Evolutionary conservation across 2,329 filamentous ascomycete genomes (phyloP), one percentile per base, ranked within the genome.

Genomic region (Lasiodiplodia hormozganensis): DNA sequence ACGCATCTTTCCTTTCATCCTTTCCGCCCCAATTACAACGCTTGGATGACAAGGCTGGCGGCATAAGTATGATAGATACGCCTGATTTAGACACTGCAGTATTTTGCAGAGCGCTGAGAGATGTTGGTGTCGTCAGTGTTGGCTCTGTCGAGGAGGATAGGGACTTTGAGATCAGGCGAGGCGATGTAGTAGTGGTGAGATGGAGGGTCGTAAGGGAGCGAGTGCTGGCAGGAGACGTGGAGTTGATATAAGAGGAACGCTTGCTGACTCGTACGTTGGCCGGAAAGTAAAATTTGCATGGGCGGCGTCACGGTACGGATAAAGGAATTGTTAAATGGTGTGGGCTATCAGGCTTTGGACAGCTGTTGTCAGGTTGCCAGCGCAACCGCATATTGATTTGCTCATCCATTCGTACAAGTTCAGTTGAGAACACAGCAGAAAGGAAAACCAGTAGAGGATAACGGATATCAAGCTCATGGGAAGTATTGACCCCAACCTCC

Each of bases 61-160:
- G 94, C 11, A 90, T 95, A 68, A 94, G 88, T 81, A 99, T 99
- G 96, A 88, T 98, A 36, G 94, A 97, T 76, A 85, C 87, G 2
- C 96, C 96, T 0, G 96, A 98, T 77, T 82, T 89, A 58, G 92
- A 96, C 70, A 85, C 87, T 2, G 93, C 93, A 8, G 94, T 98
- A 2, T 97, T 99, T 79, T 89, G 94, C 51, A 85, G 95, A 70
- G 85, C 92, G 60, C 80, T 94, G 65, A 85, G 84, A 66, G 88
- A 91, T 74, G 82, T 84, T 2, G 82, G 86, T 5, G 86, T 89
- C 14, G 82, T 83, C 23, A 75, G 70, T 21, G 86, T 89, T 7
- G 85, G 85, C 70, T 90, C 90, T 14, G 89, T 89, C 10, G 67
- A 68, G 16, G 57, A 57, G 12, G 89, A 92, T 71, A 84, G 74